Conservation (phyloP, 1,284 basidiomycete genomes). For the Apiotrichum gracile region DNA sequence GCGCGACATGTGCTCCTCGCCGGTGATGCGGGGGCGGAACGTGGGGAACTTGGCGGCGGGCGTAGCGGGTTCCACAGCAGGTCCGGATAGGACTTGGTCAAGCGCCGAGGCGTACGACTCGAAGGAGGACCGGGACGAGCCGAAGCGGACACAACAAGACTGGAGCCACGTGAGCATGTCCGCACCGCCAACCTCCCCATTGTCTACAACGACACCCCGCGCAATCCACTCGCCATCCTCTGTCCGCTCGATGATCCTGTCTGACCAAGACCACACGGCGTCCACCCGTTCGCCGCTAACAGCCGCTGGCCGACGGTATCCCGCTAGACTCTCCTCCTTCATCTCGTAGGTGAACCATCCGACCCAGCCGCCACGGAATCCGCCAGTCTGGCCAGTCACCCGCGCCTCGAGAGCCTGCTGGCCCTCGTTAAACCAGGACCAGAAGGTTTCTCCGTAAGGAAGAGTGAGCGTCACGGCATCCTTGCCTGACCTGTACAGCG, state of each 20-base stretch:
- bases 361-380: constrained; percentile 51
- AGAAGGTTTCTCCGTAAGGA: constrained; percentile 34
- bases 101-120: constrained; percentile 12
- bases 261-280: constrained; percentile 47
- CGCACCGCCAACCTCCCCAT: background rate
- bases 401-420: constrained; percentile 18
- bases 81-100: constrained; percentile 5
- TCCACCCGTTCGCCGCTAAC: constrained; percentile 26
- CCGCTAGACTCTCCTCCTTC: constrained; percentile 50
- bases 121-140: constrained; percentile 21
- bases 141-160: constrained; percentile 26
- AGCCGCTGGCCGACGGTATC: constrained; percentile 22
- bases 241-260: constrained; percentile 46
- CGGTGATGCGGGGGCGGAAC: constrained; percentile 39
- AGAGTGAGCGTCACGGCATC: constrained; percentile 8
- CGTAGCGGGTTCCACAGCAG: background rate
- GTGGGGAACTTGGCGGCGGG: constrained; percentile 22
- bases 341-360: constrained; percentile 56
- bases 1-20: constrained; percentile 59
- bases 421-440: constrained; percentile 38
- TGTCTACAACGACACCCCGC: constrained; percentile 41
- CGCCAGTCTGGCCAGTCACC: constrained; percentile 11
- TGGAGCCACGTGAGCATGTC: constrained; percentile 35
- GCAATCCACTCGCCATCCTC: constrained; percentile 46
- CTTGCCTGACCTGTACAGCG: constrained; percentile 18